Percentiles rank a stretch among this genome's conserved stretches.
Conservation (phyloP, 202 grass and related monocot species). For the Saccharum hybrid region DNA sequence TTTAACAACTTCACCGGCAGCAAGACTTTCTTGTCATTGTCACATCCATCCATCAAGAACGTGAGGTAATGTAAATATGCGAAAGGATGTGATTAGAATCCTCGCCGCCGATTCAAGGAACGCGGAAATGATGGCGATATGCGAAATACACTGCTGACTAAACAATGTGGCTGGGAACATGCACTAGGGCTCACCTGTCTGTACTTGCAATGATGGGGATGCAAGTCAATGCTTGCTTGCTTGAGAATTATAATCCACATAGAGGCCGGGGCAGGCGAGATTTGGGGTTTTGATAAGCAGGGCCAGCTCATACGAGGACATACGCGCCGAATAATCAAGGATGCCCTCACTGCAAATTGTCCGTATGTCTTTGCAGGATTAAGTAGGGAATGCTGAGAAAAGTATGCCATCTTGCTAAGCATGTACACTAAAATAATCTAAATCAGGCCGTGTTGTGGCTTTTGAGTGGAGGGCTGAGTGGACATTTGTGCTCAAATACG, state of each 20-base stretch:
- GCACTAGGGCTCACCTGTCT: slow-evolving; percentile 30
- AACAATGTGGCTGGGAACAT: slow-evolving; percentile 49
- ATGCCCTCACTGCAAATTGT: slow-evolving; percentile 55
- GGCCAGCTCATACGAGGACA: slow-evolving; percentile 51
- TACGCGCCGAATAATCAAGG: slow-evolving; percentile 29
- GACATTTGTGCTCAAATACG: not conserved
- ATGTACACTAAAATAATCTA: slow-evolving; percentile 21
- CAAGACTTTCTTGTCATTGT: slow-evolving; percentile 38
- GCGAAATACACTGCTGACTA: slow-evolving; percentile 42
- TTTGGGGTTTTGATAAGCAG: slow-evolving; percentile 44
- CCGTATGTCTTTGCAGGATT: slow-evolving; percentile 52
- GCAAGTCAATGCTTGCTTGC: slow-evolving; percentile 54
- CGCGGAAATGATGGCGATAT: slow-evolving; percentile 35
- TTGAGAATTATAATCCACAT: slow-evolving; percentile 46
- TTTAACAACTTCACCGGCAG: slow-evolving; percentile 32
- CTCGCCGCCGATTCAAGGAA: slow-evolving; percentile 35
- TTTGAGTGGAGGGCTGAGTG: not conserved
- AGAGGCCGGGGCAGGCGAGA: slow-evolving; percentile 28
- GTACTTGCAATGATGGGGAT: slow-evolving; percentile 59
- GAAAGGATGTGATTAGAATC: not conserved
- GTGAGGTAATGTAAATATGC: slow-evolving; percentile 1
- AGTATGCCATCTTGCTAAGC: slow-evolving; percentile 35
- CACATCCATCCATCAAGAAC: slow-evolving; percentile 23
- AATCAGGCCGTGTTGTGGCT: slow-evolving; percentile 12
- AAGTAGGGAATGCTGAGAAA: slow-evolving; percentile 24